Evolutionary conservation across 768 basidiomycete genomes (phyloP), one percentile per base, ranked within the genome.

Genomic region (Dictyophora rubrovolvata): DNA sequence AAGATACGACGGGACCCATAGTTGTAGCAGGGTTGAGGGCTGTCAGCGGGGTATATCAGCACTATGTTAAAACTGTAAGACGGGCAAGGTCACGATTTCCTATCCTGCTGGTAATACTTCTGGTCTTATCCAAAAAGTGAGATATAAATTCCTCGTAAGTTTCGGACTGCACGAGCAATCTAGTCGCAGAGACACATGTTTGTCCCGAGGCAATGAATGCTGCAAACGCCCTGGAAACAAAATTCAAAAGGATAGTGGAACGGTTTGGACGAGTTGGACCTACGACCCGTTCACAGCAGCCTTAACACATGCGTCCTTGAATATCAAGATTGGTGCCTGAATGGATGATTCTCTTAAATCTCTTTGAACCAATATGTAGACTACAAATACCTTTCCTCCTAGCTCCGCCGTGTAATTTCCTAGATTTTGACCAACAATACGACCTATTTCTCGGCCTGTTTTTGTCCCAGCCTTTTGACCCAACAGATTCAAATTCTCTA

Each of bases 131-230:
- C 11, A 88, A 65, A 68, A 91, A 84, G 17, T 66, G 67, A 7
- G 69, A 65, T 74, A 90, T 76, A 69, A 93, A 92, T 2, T 70
- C 69, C 49, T 87, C 79, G 62, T 89, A 90, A 50, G 92, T 76
- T 9, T 70, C 68, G 48, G 82, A 79, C 59, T 92, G 89, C 7
- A 93, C 71, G 5, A 92, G 74, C 18, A 93, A 74, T n/a, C 90
- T 80, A 12, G 89, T 84, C n/a, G 89, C 90, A 1, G 90, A 92
- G n/a, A 93, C 86, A 60, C 90, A 92, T 9, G 90, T 92, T 72
- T 93, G 91, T 2, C 91, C 91, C 21, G 88, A 89, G 1, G 91
- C 91, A 53, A 93, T 74, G 64, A 93, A 93, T 0, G 86, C 81
- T 10, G 89, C 57, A 66, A 93, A 93, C 0, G 88, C 85, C 6